A percentile compares a stretch with the other conserved stretches of the same genome.
These are phyloP conservation scores for Malus domestica DNA, from an alignment of 306 rosid genomes.

Conservation along the genomic window ASM211411v1 NC_041791.1:34121001-34121500, in stretches of 20 bases:
- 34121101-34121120: neutral
- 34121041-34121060: slow-evolving; percentile 15
- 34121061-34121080: neutral
- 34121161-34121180: slow-evolving; percentile 98
- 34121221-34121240: neutral
- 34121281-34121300: neutral
- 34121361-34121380: neutral
- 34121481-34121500: neutral
- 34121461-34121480: neutral
- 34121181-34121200: slow-evolving; percentile 94
- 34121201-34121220: slow-evolving; percentile 42
- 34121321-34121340: neutral
- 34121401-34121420: neutral
- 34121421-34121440: neutral
- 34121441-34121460: neutral
- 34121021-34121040: slow-evolving; percentile 23
- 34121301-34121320: neutral
- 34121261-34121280: neutral
- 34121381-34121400: neutral
- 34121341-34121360: neutral
- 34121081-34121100: slow-evolving; percentile 7
- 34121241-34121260: neutral
- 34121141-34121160: slow-evolving; percentile 68
- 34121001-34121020: slow-evolving; percentile 98
- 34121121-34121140: slow-evolving; percentile 8